Percentiles rank a stretch among this genome's conserved stretches.
phyloP scores from a whole-genome alignment of 2,329 filamentous ascomycete species.

The Neofusicoccum ribis region DNA sequence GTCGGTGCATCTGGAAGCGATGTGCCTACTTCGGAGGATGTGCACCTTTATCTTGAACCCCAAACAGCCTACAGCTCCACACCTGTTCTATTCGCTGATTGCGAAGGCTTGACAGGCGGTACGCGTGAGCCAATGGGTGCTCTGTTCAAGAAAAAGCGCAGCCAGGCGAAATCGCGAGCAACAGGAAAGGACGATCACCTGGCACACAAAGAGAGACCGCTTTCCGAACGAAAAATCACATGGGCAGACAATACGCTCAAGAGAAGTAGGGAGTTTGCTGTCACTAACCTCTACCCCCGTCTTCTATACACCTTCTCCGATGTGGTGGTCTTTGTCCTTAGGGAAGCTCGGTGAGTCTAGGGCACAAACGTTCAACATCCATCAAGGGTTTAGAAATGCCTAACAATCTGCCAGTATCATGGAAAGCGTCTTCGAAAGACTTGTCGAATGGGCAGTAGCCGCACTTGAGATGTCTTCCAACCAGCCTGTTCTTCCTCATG shows the following conservation, averaged over 20 bases:
- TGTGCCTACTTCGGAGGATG: slow-evolving; percentile 52
- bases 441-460: slow-evolving; percentile 54
- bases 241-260: slow-evolving; percentile 24
- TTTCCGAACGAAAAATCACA: slow-evolving; percentile 21
- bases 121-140: slow-evolving; percentile 41
- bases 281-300: slow-evolving; percentile 42
- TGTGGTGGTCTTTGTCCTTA: slow-evolving; percentile 45
- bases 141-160: slow-evolving; percentile 16
- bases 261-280: slow-evolving; percentile 38
- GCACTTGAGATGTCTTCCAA: slow-evolving; percentile 56
- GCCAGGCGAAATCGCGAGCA: not conserved
- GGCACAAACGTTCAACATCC: not conserved
- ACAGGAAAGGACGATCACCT: not conserved
- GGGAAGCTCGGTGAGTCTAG: slow-evolving; percentile 34
- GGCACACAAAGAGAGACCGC: not conserved
- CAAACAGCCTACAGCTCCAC: slow-evolving; percentile 38
- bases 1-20: slow-evolving; percentile 44
- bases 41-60: slow-evolving; percentile 55
- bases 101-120: slow-evolving; percentile 54
- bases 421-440: slow-evolving; percentile 44
- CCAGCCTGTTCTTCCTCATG: slow-evolving; percentile 57
- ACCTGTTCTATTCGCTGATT: slow-evolving; percentile 54
- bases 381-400: no score
- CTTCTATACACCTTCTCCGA: slow-evolving; percentile 47
- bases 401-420: slow-evolving; percentile 33